Evolutionary conservation across 371 early-diverging fungal species (phyloP).

Genomic region (Mortierella sp.): DNA sequence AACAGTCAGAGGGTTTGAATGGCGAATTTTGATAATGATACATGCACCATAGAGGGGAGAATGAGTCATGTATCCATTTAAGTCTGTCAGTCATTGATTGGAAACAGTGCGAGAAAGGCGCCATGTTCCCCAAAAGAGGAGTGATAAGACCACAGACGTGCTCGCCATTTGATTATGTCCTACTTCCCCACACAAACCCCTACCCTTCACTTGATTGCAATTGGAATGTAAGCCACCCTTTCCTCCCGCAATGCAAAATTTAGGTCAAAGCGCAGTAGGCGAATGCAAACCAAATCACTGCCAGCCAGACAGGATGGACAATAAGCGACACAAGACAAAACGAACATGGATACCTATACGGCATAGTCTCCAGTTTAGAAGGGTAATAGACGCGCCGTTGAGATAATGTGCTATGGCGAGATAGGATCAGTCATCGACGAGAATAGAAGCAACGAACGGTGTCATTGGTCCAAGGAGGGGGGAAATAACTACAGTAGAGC

Average conservation of each 20-base stretch:
- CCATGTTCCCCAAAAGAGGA: background rate
- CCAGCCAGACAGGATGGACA: too few relatives aligned
- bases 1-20: background rate
- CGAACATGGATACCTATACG: too few relatives aligned
- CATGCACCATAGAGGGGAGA: background rate
- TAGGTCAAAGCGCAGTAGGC: too few relatives aligned
- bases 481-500: too few relatives aligned
- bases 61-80: background rate
- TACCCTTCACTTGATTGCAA: background rate
- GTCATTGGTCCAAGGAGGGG: background rate
- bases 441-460: background rate
- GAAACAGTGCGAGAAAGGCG: background rate
- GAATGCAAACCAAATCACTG: too few relatives aligned
- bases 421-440: background rate
- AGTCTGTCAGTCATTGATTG: background rate
- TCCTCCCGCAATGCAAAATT: background rate
- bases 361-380: background rate
- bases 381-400: background rate
- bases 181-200: background rate
- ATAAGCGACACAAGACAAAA: too few relatives aligned
- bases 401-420: background rate
- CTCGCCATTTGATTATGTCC: background rate
- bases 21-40: background rate
- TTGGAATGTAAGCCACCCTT: background rate
- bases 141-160: background rate